Evolutionary conservation across 495 filamentous ascomycete species (phyloP).

Genomic region (Aspergillus wentii): DNA sequence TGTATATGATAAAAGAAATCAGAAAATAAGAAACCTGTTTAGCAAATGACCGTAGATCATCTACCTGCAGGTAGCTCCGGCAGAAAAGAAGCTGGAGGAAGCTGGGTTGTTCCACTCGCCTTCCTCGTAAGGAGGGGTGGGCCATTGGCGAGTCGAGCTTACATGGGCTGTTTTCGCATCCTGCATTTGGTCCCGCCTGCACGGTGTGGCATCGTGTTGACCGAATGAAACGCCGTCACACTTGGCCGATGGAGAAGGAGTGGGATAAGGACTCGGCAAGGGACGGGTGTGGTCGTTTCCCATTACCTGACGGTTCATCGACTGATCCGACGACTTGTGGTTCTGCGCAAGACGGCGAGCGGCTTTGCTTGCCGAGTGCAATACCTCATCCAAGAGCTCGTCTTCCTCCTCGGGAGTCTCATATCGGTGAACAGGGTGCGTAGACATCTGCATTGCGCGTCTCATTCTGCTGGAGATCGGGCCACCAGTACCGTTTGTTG

Average conservation of each 20-base stretch:
- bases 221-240: constrained; percentile 66
- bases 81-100: constrained; percentile 66
- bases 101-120: constrained; percentile 83
- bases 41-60: constrained; percentile 9
- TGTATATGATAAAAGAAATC: constrained; percentile 16
- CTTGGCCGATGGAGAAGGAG: constrained; percentile 84
- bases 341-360: constrained; percentile 47
- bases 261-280: constrained; percentile 81
- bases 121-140: constrained; percentile 92
- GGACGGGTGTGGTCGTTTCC: constrained; percentile 48
- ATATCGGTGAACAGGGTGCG: constrained; percentile 70
- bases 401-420: constrained; percentile 97
- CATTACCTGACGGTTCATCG: constrained; percentile 41
- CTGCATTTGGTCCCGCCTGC: constrained; percentile 50
- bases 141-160: constrained; percentile 68
- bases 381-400: constrained; percentile 84
- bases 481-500: constrained; percentile 44
- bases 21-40: constrained; percentile 13
- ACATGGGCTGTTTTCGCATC: constrained; percentile 56
- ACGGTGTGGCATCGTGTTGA: constrained; percentile 45
- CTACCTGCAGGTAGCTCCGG: constrained; percentile 42
- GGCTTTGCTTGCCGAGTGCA: constrained; percentile 55
- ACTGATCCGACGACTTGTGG: constrained; percentile 35
- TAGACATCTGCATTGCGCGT: constrained; percentile 70
- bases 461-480: constrained; percentile 82